phyloP scores from a whole-genome alignment of 2,329 filamentous ascomycete genomes.

The Daldinia eschscholtzii region DNA sequence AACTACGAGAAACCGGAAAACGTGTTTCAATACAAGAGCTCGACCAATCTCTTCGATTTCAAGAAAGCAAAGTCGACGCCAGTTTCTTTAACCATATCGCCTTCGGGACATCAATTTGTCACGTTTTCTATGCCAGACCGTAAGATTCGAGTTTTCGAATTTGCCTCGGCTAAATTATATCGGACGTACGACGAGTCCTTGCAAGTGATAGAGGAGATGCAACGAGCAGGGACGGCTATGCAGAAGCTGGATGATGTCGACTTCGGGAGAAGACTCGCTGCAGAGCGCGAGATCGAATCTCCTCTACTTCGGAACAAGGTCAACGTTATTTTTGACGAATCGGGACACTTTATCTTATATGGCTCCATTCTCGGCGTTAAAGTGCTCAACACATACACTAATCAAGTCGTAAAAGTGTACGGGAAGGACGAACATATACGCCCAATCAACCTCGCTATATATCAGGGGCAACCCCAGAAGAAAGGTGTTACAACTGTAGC shows the following conservation, averaged over 20 bases:
- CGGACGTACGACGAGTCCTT: constrained; percentile 96
- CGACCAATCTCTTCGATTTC: constrained; percentile 95
- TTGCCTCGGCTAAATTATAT: constrained; percentile 86
- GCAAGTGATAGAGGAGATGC: constrained; percentile 90
- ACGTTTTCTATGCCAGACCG: constrained; percentile 93
- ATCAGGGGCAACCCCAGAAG: constrained; percentile 95
- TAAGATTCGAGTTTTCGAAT: constrained; percentile 94
- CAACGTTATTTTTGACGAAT: constrained; percentile 96
- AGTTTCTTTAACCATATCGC: constrained; percentile 85
- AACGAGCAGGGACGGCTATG: constrained; percentile 87
- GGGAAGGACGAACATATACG: constrained; percentile 91
- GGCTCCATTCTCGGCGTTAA: constrained; percentile 93
- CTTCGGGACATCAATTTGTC: constrained; percentile 86
- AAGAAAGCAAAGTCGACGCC: constrained; percentile 93
- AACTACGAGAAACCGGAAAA: constrained; percentile 91
- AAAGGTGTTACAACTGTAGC: constrained; percentile 93
- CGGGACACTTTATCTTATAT: constrained; percentile 93
- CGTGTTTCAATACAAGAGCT: constrained; percentile 93
- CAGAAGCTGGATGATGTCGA: constrained; percentile 90
- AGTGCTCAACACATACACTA: constrained; percentile 95
- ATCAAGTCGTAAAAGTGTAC: constrained; percentile 90
- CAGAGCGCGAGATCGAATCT: constrained; percentile 87
- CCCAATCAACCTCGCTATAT: constrained; percentile 84
- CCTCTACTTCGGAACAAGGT: constrained; percentile 74
- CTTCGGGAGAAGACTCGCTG: constrained; percentile 87